Evolutionary conservation across 2,329 filamentous ascomycete genomes (phyloP).

Genomic region (Botryosphaeria agaves): DNA sequence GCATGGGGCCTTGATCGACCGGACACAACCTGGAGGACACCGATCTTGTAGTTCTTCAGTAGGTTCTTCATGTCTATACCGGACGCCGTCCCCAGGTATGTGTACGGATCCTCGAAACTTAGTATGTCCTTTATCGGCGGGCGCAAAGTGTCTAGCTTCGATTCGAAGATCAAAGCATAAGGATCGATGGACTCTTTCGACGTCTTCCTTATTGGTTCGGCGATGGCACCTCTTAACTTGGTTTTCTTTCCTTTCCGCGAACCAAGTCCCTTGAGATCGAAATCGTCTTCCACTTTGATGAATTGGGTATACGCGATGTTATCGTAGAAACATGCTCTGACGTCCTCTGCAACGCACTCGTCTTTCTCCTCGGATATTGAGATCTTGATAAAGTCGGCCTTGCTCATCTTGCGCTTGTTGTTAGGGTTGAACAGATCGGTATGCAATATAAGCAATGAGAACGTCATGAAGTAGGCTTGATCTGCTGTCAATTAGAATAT

Average conservation of each 20-base stretch:
- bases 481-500: constrained; percentile 31
- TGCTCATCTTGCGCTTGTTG: constrained; percentile 98
- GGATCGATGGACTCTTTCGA: constrained; percentile 82
- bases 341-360: constrained; percentile 84
- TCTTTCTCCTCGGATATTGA: constrained; percentile 87
- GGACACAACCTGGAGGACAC: constrained; percentile 86
- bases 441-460: constrained; percentile 88
- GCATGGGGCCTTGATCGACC: constrained; percentile 85
- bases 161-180: constrained; percentile 84
- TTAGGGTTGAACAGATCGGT: constrained; percentile 99
- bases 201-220: constrained; percentile 46
- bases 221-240: constrained; percentile 46
- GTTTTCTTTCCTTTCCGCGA: constrained; percentile 55
- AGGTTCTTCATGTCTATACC: constrained; percentile 64
- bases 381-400: constrained; percentile 83
- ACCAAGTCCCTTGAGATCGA: constrained; percentile 58
- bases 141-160: constrained; percentile 64
- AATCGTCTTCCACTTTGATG: constrained; percentile 88
- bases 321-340: constrained; percentile 92
- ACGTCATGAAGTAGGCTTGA: constrained; percentile 96
- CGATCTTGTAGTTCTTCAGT: constrained; percentile 78
- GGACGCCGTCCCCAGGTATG: constrained; percentile 62
- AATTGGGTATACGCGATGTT: constrained; percentile 98
- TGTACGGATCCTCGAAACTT: constrained; percentile 80
- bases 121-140: constrained; percentile 87